These are phyloP conservation scores for Penicillium ochrochloron DNA, from an alignment of 495 filamentous ascomycete genomes.

Conservation along the genomic window DNA sequence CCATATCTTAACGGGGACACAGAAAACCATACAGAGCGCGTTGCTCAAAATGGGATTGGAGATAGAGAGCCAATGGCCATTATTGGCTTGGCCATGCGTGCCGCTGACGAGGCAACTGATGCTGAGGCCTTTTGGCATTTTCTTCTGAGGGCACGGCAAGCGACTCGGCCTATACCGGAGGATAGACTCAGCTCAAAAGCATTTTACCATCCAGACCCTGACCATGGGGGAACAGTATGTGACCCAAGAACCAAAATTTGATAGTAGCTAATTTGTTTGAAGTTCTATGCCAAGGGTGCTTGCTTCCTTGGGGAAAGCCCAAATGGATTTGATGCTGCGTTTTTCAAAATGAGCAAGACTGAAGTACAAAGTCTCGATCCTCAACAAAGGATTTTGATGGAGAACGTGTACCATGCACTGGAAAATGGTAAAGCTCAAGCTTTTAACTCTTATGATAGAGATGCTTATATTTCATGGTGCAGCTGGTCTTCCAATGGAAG, in stretches of 20 bases:
- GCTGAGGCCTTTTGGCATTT: not conserved
- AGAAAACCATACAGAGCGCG: not conserved
- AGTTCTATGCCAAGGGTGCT: not conserved
- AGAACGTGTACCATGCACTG: not conserved
- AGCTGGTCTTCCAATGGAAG: not conserved
- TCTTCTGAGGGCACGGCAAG: not conserved
- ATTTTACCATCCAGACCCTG: not conserved
- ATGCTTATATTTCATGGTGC: not conserved
- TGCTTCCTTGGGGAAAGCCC: not conserved
- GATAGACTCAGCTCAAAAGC: not conserved
- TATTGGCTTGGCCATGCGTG: not conserved
- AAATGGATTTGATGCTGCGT: not conserved
- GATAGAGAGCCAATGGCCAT: not conserved
- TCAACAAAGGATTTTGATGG: not conserved
- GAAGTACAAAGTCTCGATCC: not conserved
- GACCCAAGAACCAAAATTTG: not conserved
- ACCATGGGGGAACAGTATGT: not conserved
- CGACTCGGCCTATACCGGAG: not conserved
- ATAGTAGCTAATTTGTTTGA: not conserved
- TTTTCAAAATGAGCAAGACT: not conserved
- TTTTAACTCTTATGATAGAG: not conserved
- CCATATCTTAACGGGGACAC: not conserved
- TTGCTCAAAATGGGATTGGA: not conserved
- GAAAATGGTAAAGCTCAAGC: not conserved
- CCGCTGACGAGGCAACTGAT: not conserved